These are phyloP conservation scores for Clonostachys sp. DNA, from an alignment of 2,329 filamentous ascomycete species.

Conservation along the genomic window DNA sequence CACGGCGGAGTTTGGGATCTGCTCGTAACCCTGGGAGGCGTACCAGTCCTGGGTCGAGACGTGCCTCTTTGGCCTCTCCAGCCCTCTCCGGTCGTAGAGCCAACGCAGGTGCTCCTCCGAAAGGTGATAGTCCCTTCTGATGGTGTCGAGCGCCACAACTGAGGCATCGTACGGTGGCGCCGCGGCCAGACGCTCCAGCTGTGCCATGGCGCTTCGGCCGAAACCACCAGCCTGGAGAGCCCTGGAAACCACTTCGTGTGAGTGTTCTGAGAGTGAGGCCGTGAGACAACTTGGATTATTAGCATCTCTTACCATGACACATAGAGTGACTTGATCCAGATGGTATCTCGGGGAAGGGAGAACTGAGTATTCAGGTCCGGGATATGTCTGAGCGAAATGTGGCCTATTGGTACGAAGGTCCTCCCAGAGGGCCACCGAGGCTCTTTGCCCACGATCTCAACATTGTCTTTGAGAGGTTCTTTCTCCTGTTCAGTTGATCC, in stretches of 20 bases:
- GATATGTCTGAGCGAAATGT: constrained; percentile 28
- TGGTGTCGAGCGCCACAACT: constrained; percentile 27
- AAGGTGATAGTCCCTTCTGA: constrained; percentile 18
- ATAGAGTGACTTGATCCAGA: constrained; percentile 34
- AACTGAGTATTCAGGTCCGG: constrained; percentile 20
- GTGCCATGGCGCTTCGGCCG: constrained; percentile 26
- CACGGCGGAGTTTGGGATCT: constrained; percentile 6
- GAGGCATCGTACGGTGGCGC: constrained; percentile 22
- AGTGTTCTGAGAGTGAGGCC: neutral
- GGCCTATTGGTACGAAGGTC: constrained; percentile 30
- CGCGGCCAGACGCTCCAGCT: constrained; percentile 22
- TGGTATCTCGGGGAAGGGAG: constrained; percentile 18
- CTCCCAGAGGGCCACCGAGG: constrained; percentile 18
- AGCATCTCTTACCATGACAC: constrained; percentile 21
- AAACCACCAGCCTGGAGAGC: constrained; percentile 27
- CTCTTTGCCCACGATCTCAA: constrained; percentile 16
- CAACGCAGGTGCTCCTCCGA: constrained; percentile 11
- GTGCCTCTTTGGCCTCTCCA: constrained; percentile 15
- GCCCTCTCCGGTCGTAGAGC: constrained; percentile 17
- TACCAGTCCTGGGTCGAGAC: constrained; percentile 22
- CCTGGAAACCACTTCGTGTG: constrained; percentile 4
- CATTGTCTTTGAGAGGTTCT: constrained; percentile 24
- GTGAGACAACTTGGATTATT: neutral
- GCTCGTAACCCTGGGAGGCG: constrained; percentile 15
- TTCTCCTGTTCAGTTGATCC: constrained; percentile 15